These are phyloP conservation scores for Colletotrichum eleusines DNA, from an alignment of 2,329 filamentous ascomycete species.

Conservation along the genomic window DNA sequence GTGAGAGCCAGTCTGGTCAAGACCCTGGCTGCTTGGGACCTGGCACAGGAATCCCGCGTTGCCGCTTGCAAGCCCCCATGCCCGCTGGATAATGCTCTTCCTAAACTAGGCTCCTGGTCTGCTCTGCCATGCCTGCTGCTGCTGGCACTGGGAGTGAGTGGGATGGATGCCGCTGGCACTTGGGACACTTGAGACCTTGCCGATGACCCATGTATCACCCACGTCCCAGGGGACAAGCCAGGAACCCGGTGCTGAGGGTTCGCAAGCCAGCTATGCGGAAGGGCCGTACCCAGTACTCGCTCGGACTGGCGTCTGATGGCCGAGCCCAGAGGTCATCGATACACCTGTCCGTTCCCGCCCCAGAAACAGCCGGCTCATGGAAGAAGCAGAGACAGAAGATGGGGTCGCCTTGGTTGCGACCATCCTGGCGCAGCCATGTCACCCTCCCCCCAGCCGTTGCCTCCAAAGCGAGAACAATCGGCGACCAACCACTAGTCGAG, in stretches of 20 bases:
- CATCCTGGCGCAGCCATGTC: conserved; percentile 32
- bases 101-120: conserved; percentile 12
- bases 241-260: conserved; percentile 36
- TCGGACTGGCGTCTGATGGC: background rate
- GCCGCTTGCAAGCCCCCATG: conserved; percentile 32
- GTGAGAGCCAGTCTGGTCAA: conserved; percentile 20
- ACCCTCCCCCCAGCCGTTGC: conserved; percentile 19
- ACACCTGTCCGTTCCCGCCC: conserved; percentile 2
- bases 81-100: conserved; percentile 25
- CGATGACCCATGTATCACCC: conserved; percentile 41
- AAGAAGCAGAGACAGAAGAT: conserved; percentile 4
- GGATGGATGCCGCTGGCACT: conserved; percentile 20
- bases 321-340: conserved; percentile 14
- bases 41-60: conserved; percentile 24
- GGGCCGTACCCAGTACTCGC: conserved; percentile 28
- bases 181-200: conserved; percentile 34
- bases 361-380: conserved; percentile 17
- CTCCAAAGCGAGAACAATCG: conserved; percentile 29
- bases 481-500: background rate
- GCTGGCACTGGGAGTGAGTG: conserved; percentile 6
- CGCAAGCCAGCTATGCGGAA: conserved; percentile 26
- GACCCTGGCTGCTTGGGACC: conserved; percentile 31
- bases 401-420: conserved; percentile 8
- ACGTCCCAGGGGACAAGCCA: conserved; percentile 40
- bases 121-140: conserved; percentile 25